Percentiles rank a stretch among this genome's conserved stretches.
These are phyloP conservation scores for Pseudogymnoascus sp. DNA, from an alignment of 2,329 filamentous ascomycete species.

Conservation along the genomic window DNA sequence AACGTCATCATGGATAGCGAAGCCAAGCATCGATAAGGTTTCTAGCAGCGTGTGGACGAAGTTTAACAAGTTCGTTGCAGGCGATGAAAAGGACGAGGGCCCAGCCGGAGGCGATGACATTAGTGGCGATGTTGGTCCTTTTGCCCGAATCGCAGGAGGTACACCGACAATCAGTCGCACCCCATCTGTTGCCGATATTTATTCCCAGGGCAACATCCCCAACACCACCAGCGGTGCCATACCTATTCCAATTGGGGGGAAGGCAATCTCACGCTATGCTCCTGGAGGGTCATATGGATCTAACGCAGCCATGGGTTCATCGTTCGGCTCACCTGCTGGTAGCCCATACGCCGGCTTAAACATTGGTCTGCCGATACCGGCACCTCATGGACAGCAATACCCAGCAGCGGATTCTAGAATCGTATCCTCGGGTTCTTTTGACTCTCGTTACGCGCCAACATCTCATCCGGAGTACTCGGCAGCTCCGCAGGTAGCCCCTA, in stretches of 20 bases:
- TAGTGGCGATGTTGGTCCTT: conserved; percentile 63
- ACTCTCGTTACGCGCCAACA: conserved; percentile 1
- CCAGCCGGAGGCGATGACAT: conserved; percentile 48
- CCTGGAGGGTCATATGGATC: conserved; percentile 21
- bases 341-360: not conserved
- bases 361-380: not conserved
- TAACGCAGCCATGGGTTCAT: not conserved
- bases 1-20: conserved; percentile 82
- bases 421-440: not conserved
- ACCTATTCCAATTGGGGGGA: conserved; percentile 16
- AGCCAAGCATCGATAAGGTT: conserved; percentile 92
- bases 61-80: conserved; percentile 94
- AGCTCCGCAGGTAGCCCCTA: not conserved
- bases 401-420: not conserved
- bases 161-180: conserved; percentile 69
- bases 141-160: conserved; percentile 70
- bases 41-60: conserved; percentile 83
- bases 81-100: conserved; percentile 68
- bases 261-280: conserved; percentile 26
- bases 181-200: conserved; percentile 70
- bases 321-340: not conserved
- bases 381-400: not conserved
- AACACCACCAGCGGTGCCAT: conserved; percentile 26
- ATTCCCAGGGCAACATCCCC: conserved; percentile 19
- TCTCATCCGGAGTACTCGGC: not conserved